Evolutionary conservation across 2,329 filamentous ascomycete species (phyloP), one percentile per base, ranked within the genome.

Genomic region (Alternaria panax): DNA sequence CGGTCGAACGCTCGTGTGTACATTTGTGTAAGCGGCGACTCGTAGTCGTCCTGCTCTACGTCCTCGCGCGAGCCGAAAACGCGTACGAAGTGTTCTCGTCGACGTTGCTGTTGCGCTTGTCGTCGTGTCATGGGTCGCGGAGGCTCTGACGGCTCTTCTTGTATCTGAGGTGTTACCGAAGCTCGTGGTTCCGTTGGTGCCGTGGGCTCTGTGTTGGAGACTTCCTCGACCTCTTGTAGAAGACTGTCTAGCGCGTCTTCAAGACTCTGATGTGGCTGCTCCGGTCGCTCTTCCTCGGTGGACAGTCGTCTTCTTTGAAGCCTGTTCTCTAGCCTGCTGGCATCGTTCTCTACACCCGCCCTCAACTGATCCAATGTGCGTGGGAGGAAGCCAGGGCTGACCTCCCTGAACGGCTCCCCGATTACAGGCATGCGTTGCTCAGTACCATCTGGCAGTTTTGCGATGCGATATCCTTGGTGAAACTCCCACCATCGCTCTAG

Each of bases 401-500:
- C 82, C 43, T 83, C 80, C 22, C 71, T 68, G 45, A 82, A 75
- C 6, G 80, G 78, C 66, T 84, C 82, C n/a, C 82, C 82, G 8
- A 81, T 69, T 1, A 84, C 78, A 20, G 79, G 76, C 30, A 82
- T 77, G 27, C 77, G 77, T 51, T 80, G 74, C 60, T 84, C 80
- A 3, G 67, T 74, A 14, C 82, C 82, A 67, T 83, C 80, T 22
- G 78, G 67, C 20, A 68, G 70, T 52, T 43, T 72, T 2, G 79
- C 76, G 9, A 78, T 72, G 41, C 81, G 70, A 59, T 80, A 83
- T 30, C 82, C 82, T 54, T 77, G 77, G 64, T 84, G 78, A 60
- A 82, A 84, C 51, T 84, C 81, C 63, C 80, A 82, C 82, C 82
- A 84, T 32, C 75, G 69, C 18, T 78, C 66, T 9, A 84, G 64